A percentile compares a stretch with the other conserved stretches of the same genome.
Conservation (phyloP, 164 flowering plant genomes). For the Kingdonia uniflora region DNA sequence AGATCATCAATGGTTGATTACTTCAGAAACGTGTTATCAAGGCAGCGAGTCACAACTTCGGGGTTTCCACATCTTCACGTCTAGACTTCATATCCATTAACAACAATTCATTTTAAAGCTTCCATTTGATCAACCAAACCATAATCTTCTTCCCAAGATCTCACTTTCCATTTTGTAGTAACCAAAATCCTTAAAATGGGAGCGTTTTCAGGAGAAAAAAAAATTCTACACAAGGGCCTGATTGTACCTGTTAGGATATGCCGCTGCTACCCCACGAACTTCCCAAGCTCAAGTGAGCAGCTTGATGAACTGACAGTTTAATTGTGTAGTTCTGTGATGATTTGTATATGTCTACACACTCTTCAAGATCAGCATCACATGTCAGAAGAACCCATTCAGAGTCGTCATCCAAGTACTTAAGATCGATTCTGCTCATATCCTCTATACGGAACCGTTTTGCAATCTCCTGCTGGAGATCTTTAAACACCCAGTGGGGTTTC, state of each 20-base stretch:
- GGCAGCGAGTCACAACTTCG: no score
- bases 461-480: conserved; percentile 51
- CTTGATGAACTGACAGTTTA: conserved; percentile 30
- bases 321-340: conserved; percentile 36
- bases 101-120: no score
- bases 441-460: conserved; percentile 47
- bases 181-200: no score
- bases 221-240: no score
- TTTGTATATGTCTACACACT: conserved; percentile 51
- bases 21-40: no score
- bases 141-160: no score
- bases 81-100: no score
- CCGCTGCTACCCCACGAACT: conserved; percentile 27
- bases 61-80: no score
- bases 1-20: no score
- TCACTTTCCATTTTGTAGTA: no score
- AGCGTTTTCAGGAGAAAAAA: no score
- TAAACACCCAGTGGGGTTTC: conserved; percentile 40
- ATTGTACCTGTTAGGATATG: conserved; percentile 9
- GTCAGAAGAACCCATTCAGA: conserved; percentile 80
- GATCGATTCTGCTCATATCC: conserved; percentile 28
- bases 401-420: conserved; percentile 84
- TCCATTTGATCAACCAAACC: no score
- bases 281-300: conserved; percentile 19
- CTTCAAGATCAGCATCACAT: conserved; percentile 80